These are phyloP conservation scores for Stemphylium vesicarium DNA, from an alignment of 2,329 filamentous ascomycete genomes.

Conservation along the genomic window DNA sequence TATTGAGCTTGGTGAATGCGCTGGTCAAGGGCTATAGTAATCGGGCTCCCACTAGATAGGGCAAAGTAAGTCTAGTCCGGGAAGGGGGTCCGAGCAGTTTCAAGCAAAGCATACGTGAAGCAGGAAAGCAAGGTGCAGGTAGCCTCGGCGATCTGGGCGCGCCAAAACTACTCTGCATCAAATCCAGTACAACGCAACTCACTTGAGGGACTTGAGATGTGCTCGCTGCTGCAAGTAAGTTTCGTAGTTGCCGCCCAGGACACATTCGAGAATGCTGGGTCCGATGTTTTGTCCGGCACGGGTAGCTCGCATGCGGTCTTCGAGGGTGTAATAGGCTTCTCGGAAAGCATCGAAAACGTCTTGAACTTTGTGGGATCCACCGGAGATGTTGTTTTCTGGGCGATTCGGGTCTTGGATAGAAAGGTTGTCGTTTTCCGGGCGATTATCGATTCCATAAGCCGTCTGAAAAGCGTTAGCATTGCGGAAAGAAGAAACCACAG, in stretches of 20 bases:
- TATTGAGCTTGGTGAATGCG: background rate
- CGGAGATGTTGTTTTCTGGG: constrained; percentile 83
- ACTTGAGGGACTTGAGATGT: constrained; percentile 56
- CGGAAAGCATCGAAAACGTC: constrained; percentile 74
- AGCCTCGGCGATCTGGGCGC: no score
- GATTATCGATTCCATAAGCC: constrained; percentile 37
- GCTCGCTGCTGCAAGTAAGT: constrained; percentile 73
- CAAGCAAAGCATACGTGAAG: background rate
- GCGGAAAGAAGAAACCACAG: background rate
- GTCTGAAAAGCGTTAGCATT: constrained; percentile 24
- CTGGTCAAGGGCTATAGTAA: constrained; percentile 1
- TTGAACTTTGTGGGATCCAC: constrained; percentile 75
- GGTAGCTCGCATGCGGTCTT: constrained; percentile 59
- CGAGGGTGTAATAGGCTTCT: constrained; percentile 48
- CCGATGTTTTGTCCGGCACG: constrained; percentile 25
- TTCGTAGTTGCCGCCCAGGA: constrained; percentile 80
- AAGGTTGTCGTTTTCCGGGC: constrained; percentile 63
- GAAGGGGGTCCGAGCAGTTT: background rate
- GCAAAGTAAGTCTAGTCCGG: background rate
- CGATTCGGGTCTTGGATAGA: constrained; percentile 94
- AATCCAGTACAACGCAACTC: constrained; percentile 24
- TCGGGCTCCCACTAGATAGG: background rate
- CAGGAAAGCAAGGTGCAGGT: background rate
- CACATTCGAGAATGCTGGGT: constrained; percentile 70
- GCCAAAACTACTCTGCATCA: background rate